Percentiles rank a stretch among this genome's conserved stretches.
phyloP scores from a whole-genome alignment of 2,329 filamentous ascomycete genomes.

The Leptosphaerulina australis region DNA sequence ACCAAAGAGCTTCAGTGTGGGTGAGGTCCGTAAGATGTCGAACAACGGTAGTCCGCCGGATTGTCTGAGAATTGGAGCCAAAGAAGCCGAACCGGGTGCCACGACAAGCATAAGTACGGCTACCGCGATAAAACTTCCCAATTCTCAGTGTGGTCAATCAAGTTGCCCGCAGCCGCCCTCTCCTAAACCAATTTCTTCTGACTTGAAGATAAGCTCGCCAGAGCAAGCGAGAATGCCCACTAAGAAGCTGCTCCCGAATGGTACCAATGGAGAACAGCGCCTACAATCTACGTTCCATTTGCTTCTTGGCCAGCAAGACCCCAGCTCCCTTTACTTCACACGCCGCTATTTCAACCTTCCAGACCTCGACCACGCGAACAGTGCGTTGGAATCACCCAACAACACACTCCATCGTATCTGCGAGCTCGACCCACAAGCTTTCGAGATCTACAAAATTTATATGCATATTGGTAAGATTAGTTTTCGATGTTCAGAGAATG shows the following conservation, averaged over 20 bases:
- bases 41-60: background rate
- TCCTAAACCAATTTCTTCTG: background rate
- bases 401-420: background rate
- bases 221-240: background rate
- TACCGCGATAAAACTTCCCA: background rate
- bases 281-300: background rate
- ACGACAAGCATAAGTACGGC: background rate
- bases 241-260: background rate
- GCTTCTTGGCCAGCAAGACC: constrained; percentile 2
- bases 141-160: too few relatives aligned
- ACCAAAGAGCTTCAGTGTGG: background rate
- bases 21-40: background rate
- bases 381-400: background rate
- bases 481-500: background rate
- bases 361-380: background rate
- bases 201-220: background rate
- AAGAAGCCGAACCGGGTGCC: background rate
- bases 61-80: background rate
- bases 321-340: background rate
- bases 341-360: background rate
- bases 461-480: background rate
- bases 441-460: background rate
- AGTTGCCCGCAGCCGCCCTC: background rate
- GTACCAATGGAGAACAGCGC: background rate
- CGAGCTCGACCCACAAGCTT: constrained; percentile 5